Percentiles rank a stretch among this genome's conserved stretches.
These are phyloP conservation scores for Xylaria sp. DNA, from an alignment of 2,329 filamentous ascomycete genomes.

Conservation along the genomic window DNA sequence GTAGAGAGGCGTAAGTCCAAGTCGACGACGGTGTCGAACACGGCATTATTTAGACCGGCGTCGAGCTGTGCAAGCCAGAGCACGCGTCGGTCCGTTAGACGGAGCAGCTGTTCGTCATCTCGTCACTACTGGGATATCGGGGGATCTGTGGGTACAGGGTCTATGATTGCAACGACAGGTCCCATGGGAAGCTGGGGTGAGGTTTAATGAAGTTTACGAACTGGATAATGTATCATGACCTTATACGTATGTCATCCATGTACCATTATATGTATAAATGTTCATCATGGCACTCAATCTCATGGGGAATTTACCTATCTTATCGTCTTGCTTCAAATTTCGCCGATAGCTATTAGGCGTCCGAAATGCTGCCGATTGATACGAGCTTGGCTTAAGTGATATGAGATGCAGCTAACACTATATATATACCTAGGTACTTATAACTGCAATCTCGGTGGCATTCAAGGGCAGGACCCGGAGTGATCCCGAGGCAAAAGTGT, in stretches of 20 bases:
- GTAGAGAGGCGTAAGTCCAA: constrained; percentile 67
- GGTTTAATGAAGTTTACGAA: constrained; percentile 56
- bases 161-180: constrained; percentile 72
- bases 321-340: constrained; percentile 20
- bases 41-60: constrained; percentile 59
- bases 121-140: constrained; percentile 95
- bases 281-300: constrained; percentile 18
- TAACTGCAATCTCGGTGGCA: constrained; percentile 27
- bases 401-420: not conserved
- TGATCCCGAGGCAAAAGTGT: constrained; percentile 37
- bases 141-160: constrained; percentile 80
- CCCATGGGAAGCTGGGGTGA: constrained; percentile 84
- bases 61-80: constrained; percentile 89
- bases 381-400: not conserved
- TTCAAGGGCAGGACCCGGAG: constrained; percentile 26
- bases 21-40: constrained; percentile 60
- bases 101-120: constrained; percentile 73
- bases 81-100: constrained; percentile 75
- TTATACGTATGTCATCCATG: constrained; percentile 28
- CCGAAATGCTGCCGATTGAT: constrained; percentile 30
- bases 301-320: constrained; percentile 16
- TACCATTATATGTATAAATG: constrained; percentile 33
- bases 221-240: constrained; percentile 19
- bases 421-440: too few relatives aligned
- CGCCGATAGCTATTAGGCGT: constrained; percentile 3